These are phyloP conservation scores for Mrakia hoshinonis DNA, from an alignment of 768 basidiomycete species.

Conservation along the genomic window DNA sequence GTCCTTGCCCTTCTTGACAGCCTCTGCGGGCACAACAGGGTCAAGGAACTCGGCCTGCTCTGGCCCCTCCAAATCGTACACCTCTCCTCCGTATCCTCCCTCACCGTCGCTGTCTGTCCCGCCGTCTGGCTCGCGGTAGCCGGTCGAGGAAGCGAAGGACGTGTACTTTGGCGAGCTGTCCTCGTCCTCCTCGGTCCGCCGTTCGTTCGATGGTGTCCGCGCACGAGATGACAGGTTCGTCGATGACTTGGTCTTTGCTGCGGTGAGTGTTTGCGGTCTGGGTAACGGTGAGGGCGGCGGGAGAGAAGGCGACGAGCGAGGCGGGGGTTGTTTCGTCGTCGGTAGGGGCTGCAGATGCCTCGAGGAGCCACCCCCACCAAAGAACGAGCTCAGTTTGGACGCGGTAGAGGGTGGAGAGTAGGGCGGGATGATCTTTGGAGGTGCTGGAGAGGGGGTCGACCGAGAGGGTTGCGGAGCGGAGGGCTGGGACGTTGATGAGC, in stretches of 20 bases:
- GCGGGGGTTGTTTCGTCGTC: too few relatives aligned
- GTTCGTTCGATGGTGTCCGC: too few relatives aligned
- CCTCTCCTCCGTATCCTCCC: not conserved
- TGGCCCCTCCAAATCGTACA: conserved; percentile 47
- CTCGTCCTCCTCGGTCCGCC: too few relatives aligned
- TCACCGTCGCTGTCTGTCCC: not conserved
- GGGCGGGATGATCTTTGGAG: not conserved
- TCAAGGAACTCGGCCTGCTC: conserved; percentile 49
- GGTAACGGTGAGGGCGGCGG: too few relatives aligned
- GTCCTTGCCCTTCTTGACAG: conserved; percentile 43
- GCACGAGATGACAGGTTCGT: too few relatives aligned
- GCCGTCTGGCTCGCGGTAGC: too few relatives aligned
- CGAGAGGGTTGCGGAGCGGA: conserved; percentile 26
- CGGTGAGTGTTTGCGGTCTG: too few relatives aligned
- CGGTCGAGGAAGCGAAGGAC: not conserved
- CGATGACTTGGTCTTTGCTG: too few relatives aligned
- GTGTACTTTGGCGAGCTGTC: too few relatives aligned
- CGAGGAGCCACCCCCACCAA: too few relatives aligned
- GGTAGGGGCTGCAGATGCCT: too few relatives aligned
- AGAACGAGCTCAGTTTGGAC: not conserved
- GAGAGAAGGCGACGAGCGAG: too few relatives aligned
- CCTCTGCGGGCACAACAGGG: conserved; percentile 35
- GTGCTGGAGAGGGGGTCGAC: conserved; percentile 12
- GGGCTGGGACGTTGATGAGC: not conserved
- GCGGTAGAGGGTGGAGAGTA: not conserved